A percentile compares a stretch with the other conserved stretches of the same genome.
phyloP scores from a whole-genome alignment of 2,329 filamentous ascomycete genomes.

The Thielaviopsis musarum region DNA sequence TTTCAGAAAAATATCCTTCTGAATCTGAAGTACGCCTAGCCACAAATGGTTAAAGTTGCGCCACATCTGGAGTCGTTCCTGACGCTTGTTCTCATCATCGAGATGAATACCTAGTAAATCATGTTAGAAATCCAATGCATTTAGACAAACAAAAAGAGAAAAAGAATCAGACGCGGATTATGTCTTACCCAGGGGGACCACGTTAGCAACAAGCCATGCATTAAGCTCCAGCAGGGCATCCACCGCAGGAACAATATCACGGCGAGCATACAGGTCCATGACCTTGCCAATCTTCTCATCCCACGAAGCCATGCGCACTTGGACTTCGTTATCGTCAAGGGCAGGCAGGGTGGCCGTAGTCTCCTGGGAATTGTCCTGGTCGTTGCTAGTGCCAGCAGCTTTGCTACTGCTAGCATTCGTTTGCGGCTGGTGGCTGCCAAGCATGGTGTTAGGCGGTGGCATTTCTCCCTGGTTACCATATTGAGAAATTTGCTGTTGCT shows the following conservation, averaged over 20 bases:
- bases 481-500: too few relatives aligned
- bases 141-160: too few relatives aligned
- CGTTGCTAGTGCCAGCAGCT: too few relatives aligned
- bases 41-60: conserved; percentile 88
- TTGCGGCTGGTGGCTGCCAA: too few relatives aligned
- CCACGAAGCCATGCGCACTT: neutral
- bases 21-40: conserved; percentile 67
- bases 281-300: neutral
- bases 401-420: too few relatives aligned
- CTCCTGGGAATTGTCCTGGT: too few relatives aligned
- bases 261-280: neutral
- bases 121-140: neutral
- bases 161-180: neutral
- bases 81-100: conserved; percentile 10
- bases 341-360: too few relatives aligned
- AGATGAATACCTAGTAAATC: conserved; percentile 10
- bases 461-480: too few relatives aligned
- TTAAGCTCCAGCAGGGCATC: neutral
- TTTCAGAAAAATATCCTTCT: conserved; percentile 52
- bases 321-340: neutral
- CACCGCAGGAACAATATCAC: neutral
- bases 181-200: conserved; percentile 2
- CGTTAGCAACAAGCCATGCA: neutral
- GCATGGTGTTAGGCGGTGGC: too few relatives aligned
- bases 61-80: conserved; percentile 70